phyloP scores from a whole-genome alignment of 2,329 filamentous ascomycete genomes.

The Botrytis fragariae region DNA sequence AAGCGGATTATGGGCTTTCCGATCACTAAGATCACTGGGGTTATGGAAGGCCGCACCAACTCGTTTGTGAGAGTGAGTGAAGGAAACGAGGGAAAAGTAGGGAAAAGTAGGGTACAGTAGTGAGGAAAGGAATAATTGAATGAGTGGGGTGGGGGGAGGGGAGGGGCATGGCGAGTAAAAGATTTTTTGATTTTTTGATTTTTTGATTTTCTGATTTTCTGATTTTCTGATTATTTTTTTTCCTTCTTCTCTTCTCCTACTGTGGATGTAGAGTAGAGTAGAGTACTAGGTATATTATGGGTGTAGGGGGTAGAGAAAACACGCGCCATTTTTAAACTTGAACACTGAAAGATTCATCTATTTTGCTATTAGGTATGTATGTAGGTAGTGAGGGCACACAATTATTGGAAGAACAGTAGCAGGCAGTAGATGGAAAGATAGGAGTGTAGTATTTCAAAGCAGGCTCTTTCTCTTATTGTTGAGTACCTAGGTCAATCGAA shows the following conservation, averaged over 20 bases:
- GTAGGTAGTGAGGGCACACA: not conserved
- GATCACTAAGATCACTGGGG: slow-evolving; percentile 7
- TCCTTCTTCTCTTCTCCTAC: not conserved
- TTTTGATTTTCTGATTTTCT: no score
- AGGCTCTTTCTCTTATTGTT: no score
- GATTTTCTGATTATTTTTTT: not conserved
- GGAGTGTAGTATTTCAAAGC: not conserved
- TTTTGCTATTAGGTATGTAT: no score
- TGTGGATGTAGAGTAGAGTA: not conserved
- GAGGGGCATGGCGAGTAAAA: not conserved
- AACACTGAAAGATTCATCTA: not conserved
- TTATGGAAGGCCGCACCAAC: slow-evolving; percentile 1
- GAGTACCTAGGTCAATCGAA: no score
- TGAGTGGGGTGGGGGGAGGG: not conserved
- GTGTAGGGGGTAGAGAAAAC: not conserved
- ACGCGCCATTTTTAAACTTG: not conserved
- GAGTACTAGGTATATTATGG: not conserved
- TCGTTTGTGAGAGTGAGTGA: not conserved
- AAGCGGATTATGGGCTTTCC: not conserved
- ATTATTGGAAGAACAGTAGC: not conserved
- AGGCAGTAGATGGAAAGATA: no score
- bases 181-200: not conserved
- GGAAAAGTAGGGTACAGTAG: not conserved
- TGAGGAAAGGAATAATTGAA: not conserved
- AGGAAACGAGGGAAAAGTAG: not conserved